A percentile compares a stretch with the other conserved stretches of the same genome.
phyloP scores from a whole-genome alignment of 257 asterid species.

The Nicotiana obtusifolia region DNA sequence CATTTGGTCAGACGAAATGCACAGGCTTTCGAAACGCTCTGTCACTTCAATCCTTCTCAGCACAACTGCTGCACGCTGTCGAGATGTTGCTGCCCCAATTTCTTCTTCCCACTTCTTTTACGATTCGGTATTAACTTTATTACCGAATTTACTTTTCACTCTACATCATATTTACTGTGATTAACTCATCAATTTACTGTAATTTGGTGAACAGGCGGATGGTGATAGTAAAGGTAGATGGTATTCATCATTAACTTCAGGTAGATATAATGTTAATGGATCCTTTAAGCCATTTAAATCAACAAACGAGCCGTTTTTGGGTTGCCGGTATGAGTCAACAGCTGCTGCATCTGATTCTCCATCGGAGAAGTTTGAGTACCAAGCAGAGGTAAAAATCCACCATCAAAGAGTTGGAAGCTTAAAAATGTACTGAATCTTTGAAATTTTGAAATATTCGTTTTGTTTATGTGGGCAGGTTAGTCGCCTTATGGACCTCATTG shows the following conservation, averaged over 20 bases:
- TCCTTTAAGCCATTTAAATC: conserved; percentile 22
- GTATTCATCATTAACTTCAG: conserved; percentile 42
- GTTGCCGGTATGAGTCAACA: conserved; percentile 57
- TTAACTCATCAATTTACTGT: background rate
- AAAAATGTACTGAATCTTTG: background rate
- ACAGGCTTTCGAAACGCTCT: conserved; percentile 59
- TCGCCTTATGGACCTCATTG: conserved; percentile 98
- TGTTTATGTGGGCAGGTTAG: conserved; percentile 62
- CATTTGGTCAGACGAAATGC: conserved; percentile 33
- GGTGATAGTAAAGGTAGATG: conserved; percentile 40
- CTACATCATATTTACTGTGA: background rate
- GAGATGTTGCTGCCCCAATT: conserved; percentile 35
- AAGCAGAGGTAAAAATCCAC: conserved; percentile 71
- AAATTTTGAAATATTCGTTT: conserved; percentile 1
- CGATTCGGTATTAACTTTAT: conserved; percentile 27
- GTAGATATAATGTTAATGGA: conserved; percentile 19
- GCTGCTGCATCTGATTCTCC: conserved; percentile 65
- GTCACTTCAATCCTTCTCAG: conserved; percentile 43
- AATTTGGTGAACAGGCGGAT: conserved; percentile 38
- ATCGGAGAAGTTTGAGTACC: conserved; percentile 79
- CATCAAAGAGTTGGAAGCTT: background rate
- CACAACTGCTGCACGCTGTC: conserved; percentile 33
- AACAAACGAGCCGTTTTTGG: conserved; percentile 24
- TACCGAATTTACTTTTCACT: too few relatives aligned
- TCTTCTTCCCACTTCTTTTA: conserved; percentile 32